These are phyloP conservation scores for Aspergillus sp. DNA, from an alignment of 2,329 filamentous ascomycete species.

Conservation along the genomic window DNA sequence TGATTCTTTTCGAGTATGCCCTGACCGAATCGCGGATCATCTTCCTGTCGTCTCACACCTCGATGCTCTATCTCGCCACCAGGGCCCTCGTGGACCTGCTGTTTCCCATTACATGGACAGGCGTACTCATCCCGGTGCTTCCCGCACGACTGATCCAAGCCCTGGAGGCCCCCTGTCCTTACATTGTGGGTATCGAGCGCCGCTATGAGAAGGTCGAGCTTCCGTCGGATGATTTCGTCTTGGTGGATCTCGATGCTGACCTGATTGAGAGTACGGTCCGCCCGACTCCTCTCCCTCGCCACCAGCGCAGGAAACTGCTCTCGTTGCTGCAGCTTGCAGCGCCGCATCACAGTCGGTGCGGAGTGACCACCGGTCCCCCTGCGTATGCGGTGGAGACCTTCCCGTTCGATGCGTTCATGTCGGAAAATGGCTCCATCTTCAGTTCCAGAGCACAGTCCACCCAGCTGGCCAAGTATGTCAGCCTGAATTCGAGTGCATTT, in stretches of 20 bases:
- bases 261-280: constrained; percentile 79
- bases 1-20: constrained; percentile 89
- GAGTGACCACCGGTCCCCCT: constrained; percentile 83
- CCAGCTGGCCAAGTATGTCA: constrained; percentile 79
- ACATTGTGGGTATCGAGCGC: constrained; percentile 93
- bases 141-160: constrained; percentile 85
- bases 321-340: constrained; percentile 86
- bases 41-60: constrained; percentile 89
- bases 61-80: constrained; percentile 92
- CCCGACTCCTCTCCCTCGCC: constrained; percentile 77
- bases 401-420: constrained; percentile 84
- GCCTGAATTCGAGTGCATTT: constrained; percentile 86
- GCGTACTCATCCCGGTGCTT: constrained; percentile 89
- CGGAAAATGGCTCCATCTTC: constrained; percentile 80
- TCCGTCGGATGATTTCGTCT: constrained; percentile 91
- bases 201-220: constrained; percentile 66
- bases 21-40: constrained; percentile 94
- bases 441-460: constrained; percentile 67
- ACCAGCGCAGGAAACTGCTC: constrained; percentile 84
- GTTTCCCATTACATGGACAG: constrained; percentile 89
- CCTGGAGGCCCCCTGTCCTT: constrained; percentile 91
- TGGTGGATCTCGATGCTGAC: constrained; percentile 91
- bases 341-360: constrained; percentile 82
- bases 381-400: constrained; percentile 91
- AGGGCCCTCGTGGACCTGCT: constrained; percentile 81